Base-by-base conservation (phyloP, 1,284 basidiomycete species). In the Melampsora abietis-canadensis region DNA sequence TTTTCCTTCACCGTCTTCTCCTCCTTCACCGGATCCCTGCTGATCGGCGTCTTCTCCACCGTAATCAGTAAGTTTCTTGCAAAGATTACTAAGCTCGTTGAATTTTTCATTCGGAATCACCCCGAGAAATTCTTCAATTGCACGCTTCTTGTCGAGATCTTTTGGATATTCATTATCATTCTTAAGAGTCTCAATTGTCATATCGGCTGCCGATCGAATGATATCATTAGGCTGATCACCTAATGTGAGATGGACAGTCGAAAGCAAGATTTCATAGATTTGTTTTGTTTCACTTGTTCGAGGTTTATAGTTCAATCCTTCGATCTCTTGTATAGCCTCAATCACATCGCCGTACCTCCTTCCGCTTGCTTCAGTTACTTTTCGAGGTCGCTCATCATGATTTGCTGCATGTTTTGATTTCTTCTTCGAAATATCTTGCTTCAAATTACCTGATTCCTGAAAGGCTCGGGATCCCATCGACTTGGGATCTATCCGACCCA, bases 141-240 rank as follows among this genome's bases (percentile, higher is more conserved):
- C 94, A 83, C 89, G 92, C 84, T 97, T 96, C 86, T 95, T 95
- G 86, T 98, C 96, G 80, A 97, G 92, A 82, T 98, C 95, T 83
- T 94, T 96, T 84, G 94, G 82, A 76, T 86, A 85, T 15, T 75
- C 65, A 47, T 75, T 68, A 77, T 96, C 93, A 80, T 89, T 90
- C 84, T 98, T 98, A 79, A 98, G 86, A 4, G 88, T 87, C 83
- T 96, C 93, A 66, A 99, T 85, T 0, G 94, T 89, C 0, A 88
- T 88, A 82, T 98, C 95, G 19, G 96, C 90, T 4, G 96, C 96
- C 77, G 91, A 93, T 30, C 95, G 89, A 66, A 99, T 89, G 78
- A 98, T 89, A 77, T 98, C 95, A 80, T 94, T 92, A 0, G 94
- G 92, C 81, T 96, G 94, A 83, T 98, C 96, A 0, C 95, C 95